Evolutionary conservation across 2,329 filamentous ascomycete genomes (phyloP).

Genomic region (Colletotrichum sp.): DNA sequence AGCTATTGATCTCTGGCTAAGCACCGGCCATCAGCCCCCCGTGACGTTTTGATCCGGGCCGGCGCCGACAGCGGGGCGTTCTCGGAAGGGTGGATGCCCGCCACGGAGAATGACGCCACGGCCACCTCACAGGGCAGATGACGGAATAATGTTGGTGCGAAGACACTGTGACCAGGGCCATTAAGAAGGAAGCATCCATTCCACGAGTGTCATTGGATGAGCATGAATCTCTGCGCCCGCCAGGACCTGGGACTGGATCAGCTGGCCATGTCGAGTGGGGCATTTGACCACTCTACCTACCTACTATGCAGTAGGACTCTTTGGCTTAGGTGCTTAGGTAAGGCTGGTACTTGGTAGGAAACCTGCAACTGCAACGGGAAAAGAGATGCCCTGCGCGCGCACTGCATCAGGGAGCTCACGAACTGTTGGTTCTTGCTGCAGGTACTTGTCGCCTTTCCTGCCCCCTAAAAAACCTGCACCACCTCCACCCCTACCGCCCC

Average conservation of each 20-base stretch:
- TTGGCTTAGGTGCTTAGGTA: background rate
- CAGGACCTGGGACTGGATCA: constrained; percentile 4
- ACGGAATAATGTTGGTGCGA: constrained; percentile 19
- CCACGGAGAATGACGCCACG: constrained; percentile 1
- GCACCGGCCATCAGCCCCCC: background rate
- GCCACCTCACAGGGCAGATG: background rate
- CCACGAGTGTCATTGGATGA: background rate
- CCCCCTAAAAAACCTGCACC: constrained; percentile 3
- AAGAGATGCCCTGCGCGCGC: background rate
- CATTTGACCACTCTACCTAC: background rate
- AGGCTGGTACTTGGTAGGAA: background rate
- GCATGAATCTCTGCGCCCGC: background rate
- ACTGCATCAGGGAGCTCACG: constrained; percentile 1
- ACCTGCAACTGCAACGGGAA: background rate
- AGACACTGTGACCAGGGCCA: background rate
- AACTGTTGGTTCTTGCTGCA: constrained; percentile 24
- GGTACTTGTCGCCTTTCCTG: constrained; percentile 15
- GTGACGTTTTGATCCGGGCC: background rate
- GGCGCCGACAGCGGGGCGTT: background rate
- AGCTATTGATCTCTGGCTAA: background rate
- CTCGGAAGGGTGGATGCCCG: background rate
- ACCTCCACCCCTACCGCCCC: constrained; percentile 12
- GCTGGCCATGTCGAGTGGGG: constrained; percentile 9
- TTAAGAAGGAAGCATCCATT: background rate
- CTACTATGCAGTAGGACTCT: too few relatives aligned